Evolutionary conservation across 768 basidiomycete genomes (phyloP), one percentile per base, ranked within the genome.

Genomic region (Tulasnella sp.): DNA sequence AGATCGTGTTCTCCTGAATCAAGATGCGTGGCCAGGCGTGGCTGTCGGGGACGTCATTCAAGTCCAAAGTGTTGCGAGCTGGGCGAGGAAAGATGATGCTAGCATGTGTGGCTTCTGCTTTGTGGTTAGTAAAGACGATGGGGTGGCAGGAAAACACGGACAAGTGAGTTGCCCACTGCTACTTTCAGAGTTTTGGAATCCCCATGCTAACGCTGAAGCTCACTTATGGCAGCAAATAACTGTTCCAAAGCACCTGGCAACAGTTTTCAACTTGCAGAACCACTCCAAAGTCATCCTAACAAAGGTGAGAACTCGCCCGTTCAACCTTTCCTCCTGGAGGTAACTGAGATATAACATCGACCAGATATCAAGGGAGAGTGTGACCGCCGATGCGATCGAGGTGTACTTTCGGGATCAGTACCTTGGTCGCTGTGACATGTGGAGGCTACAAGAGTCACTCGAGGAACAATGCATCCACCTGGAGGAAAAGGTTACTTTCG

Each of bases 401-500:
- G 87, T 99, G 76, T 90, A 90, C 67, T 99, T 99, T 81, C 93
- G 93, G 78, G 96, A 97, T 81, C 95, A 97, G 81, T 98, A 98
- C 82, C 86, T 98, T 19, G 97, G 96, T 19, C 89, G 97, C 67
- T 94, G 93, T 78, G 97, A 98, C 79, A 97, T 97, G 95, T 98
- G 96, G 94, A 86, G 95, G 69, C 86, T 98, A 9, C 91, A 90
- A n/a, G 90, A 92, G 81, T 87, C 91, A 71, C 86, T 98, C 19
- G 90, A 90, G 36, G 91, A 90, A 11, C 90, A 91, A 79, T 96
- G 93, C 80, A 85, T 97, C 29, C 91, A 94, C 81, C 87, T 89
- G 0, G 90, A 92, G 76, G 93, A 99, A 82, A 93, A 94, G 72
- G 87, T 99, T 34, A 87, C 88, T 1, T 95, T 97, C 81, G 89